phyloP scores from a whole-genome alignment of 768 basidiomycete species.

The Lentinula boryana region DNA sequence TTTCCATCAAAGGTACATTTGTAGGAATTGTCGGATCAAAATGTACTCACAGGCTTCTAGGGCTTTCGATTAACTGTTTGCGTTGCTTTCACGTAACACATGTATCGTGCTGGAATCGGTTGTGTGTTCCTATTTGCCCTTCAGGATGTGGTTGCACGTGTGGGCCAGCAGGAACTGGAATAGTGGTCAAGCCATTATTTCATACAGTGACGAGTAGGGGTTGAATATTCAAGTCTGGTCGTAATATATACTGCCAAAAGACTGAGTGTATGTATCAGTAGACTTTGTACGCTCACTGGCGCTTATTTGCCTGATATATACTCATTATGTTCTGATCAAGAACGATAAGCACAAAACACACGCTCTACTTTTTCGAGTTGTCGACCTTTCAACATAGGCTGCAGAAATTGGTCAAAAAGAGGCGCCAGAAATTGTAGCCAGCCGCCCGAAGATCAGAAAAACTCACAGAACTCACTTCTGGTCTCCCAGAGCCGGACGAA shows the following conservation, averaged over 20 bases:
- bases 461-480: background rate
- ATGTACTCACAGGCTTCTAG: slow-evolving; percentile 23
- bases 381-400: too few relatives aligned
- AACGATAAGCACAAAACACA: too few relatives aligned
- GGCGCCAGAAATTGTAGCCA: background rate
- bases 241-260: too few relatives aligned
- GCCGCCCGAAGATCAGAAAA: background rate
- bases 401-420: background rate
- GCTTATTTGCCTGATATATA: background rate
- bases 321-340: too few relatives aligned
- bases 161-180: background rate
- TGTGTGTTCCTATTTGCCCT: slow-evolving; percentile 48
- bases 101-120: slow-evolving; percentile 53
- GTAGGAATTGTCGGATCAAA: background rate
- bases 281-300: background rate
- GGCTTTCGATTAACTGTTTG: slow-evolving; percentile 56
- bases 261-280: too few relatives aligned
- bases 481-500: background rate
- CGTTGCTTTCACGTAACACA: slow-evolving; percentile 63
- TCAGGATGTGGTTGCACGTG: slow-evolving; percentile 69
- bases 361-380: too few relatives aligned
- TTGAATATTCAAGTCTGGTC: background rate
- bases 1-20: slow-evolving; percentile 64
- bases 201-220: background rate
- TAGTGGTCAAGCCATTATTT: background rate